Evolutionary conservation across 306 rosid genomes (phyloP), one percentile per base, ranked within the genome.

Genomic region (Lupinus albus): DNA sequence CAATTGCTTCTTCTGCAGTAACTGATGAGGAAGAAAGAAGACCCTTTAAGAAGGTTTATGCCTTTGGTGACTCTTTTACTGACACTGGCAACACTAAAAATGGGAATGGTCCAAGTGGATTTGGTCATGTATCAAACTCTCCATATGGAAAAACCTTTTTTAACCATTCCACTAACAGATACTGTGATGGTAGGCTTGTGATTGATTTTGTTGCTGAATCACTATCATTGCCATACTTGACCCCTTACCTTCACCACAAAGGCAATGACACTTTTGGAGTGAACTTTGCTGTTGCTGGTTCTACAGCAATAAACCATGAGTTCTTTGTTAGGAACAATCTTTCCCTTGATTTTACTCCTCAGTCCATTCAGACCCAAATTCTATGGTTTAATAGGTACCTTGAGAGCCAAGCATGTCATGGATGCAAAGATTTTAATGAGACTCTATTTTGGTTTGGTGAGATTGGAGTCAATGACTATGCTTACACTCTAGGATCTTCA

Each of bases 401-500:
- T 33, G 74, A 82, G 5, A 74, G 52, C 39, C 74, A 78, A 30
- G 89, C 80, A 11, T 83, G 90, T 41, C 61, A 62, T 35, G 81
- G 32, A 0, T 81, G 92, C 44, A 82, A 64, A 20, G 86, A 44
- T 2, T 82, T 88, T 72, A 80, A 88, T 28, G 90, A 86, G 14
- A 54, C 97, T 1, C 80, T 93, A 0, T 85, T 93, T 54, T 93
- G 99, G 99, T 84, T 93, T 54, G 99, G 99, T 42, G 99, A 93
- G 70, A 93, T 93, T 71, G 99, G 99, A 18, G 97, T 87, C 79
- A 93, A 93, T 79, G 99, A 92, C 12, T 93, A 90, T 68, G 99
- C 99, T 61, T 93, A 93, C 64, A 74, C 66, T 10, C n/a, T 90
- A 67, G 97, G 97, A 78, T 93, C 97, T 64, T 0, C 80, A 0